Evolutionary conservation across 2,329 filamentous ascomycete genomes (phyloP).

Genomic region (Colletotrichum sp.): DNA sequence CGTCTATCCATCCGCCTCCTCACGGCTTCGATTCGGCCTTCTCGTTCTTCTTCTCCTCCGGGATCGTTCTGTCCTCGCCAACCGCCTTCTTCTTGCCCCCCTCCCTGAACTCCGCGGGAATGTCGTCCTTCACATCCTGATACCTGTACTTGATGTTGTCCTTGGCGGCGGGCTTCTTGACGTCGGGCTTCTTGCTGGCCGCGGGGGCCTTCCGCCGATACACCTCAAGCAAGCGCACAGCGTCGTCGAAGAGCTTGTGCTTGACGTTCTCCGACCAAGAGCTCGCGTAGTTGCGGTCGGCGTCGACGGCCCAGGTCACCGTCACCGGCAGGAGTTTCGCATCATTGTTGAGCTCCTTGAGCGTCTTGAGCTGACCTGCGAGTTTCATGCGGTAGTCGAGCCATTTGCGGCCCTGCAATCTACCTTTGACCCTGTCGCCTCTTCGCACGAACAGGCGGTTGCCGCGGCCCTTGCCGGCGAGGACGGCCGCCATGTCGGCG

Average conservation of each 20-base stretch:
- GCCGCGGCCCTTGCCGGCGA: conserved; percentile 56
- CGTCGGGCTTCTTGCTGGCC: neutral
- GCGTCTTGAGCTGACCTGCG: neutral
- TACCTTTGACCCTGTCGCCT: conserved; percentile 21
- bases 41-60: neutral
- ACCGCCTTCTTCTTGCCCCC: neutral
- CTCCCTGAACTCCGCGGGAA: neutral
- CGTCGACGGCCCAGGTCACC: conserved; percentile 57
- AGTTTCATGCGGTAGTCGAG: neutral
- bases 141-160: neutral
- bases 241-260: conserved; percentile 45
- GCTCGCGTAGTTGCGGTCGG: conserved; percentile 51
- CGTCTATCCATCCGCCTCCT: neutral
- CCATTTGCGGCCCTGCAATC: neutral
- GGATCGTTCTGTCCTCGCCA: no score
- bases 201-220: neutral
- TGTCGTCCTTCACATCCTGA: neutral
- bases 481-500: conserved; percentile 67
- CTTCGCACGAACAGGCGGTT: conserved; percentile 48
- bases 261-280: conserved; percentile 58
- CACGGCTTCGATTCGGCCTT: neutral
- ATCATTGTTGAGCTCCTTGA: conserved; percentile 5
- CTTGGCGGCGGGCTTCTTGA: neutral
- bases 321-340: conserved; percentile 43
- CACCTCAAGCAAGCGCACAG: conserved; percentile 2